Evolutionary conservation across 805 yeast genomes (phyloP), one percentile per base, ranked within the genome.

Genomic region (Torulaspora maleeae): DNA sequence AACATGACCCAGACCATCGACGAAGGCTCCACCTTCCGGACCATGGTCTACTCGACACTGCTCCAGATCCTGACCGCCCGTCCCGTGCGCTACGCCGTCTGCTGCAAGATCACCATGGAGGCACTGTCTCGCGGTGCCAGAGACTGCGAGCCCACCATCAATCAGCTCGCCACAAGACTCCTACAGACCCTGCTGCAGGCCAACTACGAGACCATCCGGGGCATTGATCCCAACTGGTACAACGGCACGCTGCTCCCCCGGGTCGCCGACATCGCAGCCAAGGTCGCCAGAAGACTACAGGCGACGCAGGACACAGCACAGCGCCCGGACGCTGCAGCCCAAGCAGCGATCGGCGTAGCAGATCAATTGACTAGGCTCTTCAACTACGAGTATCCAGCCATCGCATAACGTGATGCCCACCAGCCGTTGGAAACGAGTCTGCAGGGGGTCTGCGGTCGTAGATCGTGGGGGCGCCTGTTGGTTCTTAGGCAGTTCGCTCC

Each of bases 1-100:
- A 62, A 60, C 37, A 51, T 62, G 54, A 61, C 62, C 35, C 67
- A 63, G 42, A 52, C 54, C 8, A 58, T 59, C 17, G 68, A 63
- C 44, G 60, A 59, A 16, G 58, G 63, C 13, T 22, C 45, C 5
- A 38, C 55, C 1, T 42, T 55, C 12, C 39, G 61, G 27, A 47
- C 51, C 3, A 45, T 43, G 37, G 46, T 54, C 13, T 52, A 53
- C 34, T 37, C 51, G 9, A 41, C 54, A 9, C 15, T 58, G 27
- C 45, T 46, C 22, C 49, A 52, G 41, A 24, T 46, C n/a, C 16
- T 48, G 10, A 29, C 48, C 6, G 28, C 36, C 16, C 36, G 20
- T 4, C 27, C 24, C 3, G 12, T 47, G 13, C 27, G 38, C 24
- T 49, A 48, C 22, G 16, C 38, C 6, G 36, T 41, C 15, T 10